These are phyloP conservation scores for Agaricus bisporus DNA, from an alignment of 768 basidiomycete genomes.

Conservation along the genomic window DNA sequence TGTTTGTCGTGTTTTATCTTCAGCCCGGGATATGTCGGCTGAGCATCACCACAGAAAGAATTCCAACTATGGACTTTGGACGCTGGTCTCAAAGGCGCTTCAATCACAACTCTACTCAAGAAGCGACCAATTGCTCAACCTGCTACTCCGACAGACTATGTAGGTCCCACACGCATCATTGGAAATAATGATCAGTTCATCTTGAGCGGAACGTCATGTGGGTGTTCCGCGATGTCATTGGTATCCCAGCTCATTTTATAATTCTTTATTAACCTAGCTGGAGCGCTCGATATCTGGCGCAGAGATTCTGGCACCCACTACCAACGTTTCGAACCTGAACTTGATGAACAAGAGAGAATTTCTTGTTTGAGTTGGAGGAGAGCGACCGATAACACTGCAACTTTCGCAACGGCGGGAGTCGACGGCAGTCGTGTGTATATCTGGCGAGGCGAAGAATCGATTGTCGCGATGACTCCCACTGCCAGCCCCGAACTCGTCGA, in stretches of 20 bases:
- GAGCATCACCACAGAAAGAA: not conserved
- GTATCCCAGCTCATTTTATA: not conserved
- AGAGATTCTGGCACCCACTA: conserved; percentile 1
- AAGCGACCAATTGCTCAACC: conserved; percentile 1
- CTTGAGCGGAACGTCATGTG: conserved; percentile 3
- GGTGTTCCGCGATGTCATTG: not conserved
- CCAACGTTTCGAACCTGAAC: conserved; percentile 2
- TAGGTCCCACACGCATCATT: conserved; percentile 1
- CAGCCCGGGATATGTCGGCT: not conserved
- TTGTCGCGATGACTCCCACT: not conserved
- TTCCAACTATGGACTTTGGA: conserved; percentile 8
- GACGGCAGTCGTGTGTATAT: not conserved
- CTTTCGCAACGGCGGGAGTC: conserved; percentile 2
- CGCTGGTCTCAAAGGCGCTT: conserved; percentile 4
- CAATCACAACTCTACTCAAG: conserved; percentile 3
- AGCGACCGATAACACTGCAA: not conserved
- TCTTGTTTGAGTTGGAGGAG: conserved; percentile 6
- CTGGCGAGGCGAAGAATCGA: conserved; percentile 5
- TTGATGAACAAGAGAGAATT: not conserved
- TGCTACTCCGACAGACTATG: not conserved
- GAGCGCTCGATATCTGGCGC: conserved; percentile 5
- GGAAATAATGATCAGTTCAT: conserved; percentile 7
- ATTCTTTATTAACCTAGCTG: not conserved
- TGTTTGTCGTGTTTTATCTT: not conserved
- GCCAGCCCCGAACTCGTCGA: not conserved